Evolutionary conservation across 305 asterid genomes (phyloP), one percentile per base, ranked within the genome.

Genomic region (Fraxinus sp.): DNA sequence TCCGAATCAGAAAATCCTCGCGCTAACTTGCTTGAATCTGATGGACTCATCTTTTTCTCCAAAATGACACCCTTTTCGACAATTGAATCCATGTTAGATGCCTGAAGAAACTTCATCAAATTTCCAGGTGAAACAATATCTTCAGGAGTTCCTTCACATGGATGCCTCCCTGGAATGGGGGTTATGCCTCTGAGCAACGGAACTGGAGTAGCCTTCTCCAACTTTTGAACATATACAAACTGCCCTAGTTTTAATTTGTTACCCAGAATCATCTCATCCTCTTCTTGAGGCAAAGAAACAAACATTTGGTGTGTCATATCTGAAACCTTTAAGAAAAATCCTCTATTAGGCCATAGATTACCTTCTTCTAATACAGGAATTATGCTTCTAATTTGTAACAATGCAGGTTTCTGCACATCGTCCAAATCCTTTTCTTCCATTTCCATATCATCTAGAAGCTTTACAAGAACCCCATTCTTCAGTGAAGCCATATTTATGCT

Each of bases 361-460:
- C 95, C 97, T 84, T 91, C 97, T 83, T 92, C 94, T 18, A 94
- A 79, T 6, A 91, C 95, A 33, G 95, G 97, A 73, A 93, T 87
- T 85, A 93, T 92, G 92, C 97, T 87, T 82, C 97, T 88, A 84
- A 94, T 91, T 68, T 93, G 97, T 74, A 92, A 81, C 68, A 92
- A 33, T 0, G 78, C 88, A 5, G 93, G 91, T 62, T 90, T 89
- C 16, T 80, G 80, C 0, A 84, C 91, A 9, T 86, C 88, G 9
- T 85, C 87, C 2, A 43, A 49, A 3, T 24, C 75, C 2, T 82
- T 75, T 2, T 77, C 90, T 0, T n/a, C 83, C 24, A 9, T 52
- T 84, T 89, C 89, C 90, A 91, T 88, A 37, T 89, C 92, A 16
- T 94, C 91, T 11, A 91, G 88, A 78, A 91, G 97, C 82, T 89